A percentile compares a stretch with the other conserved stretches of the same genome.
These are phyloP conservation scores for Fabrea salina DNA, from an alignment of 169 alveolate genomes.

Conservation along the genomic window DNA sequence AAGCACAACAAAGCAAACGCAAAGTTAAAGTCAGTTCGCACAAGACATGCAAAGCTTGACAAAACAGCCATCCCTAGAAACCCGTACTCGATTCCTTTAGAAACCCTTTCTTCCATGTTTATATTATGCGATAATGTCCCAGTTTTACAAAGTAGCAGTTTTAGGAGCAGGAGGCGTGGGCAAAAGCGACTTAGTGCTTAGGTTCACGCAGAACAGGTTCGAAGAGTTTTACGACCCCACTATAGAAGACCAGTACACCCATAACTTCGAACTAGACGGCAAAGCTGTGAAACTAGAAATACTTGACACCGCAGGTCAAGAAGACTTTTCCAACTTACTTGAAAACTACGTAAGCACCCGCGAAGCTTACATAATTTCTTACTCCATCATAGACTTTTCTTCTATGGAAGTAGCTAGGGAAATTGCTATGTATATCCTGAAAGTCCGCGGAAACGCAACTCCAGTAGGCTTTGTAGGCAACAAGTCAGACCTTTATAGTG, in stretches of 20 bases:
- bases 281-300: slow-evolving; percentile 36
- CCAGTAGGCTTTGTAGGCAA: slow-evolving; percentile 41
- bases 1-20: slow-evolving; percentile 63
- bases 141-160: slow-evolving; percentile 13
- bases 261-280: slow-evolving; percentile 24
- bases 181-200: slow-evolving; percentile 34
- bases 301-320: slow-evolving; percentile 55
- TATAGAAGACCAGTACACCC: slow-evolving; percentile 36
- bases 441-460: not conserved
- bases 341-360: not conserved
- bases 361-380: slow-evolving; percentile 20
- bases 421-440: not conserved
- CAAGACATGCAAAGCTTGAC: slow-evolving; percentile 53
- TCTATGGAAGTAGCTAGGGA: not conserved
- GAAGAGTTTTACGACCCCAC: slow-evolving; percentile 41
- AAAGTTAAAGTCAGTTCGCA: slow-evolving; percentile 57
- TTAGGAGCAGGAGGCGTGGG: slow-evolving; percentile 43
- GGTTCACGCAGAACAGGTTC: slow-evolving; percentile 35
- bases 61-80: slow-evolving; percentile 30
- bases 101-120: slow-evolving; percentile 36
- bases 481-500: slow-evolving; percentile 29
- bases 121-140: no score
- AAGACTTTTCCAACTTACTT: slow-evolving; percentile 24
- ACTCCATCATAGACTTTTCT: not conserved
- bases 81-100: slow-evolving; percentile 30